Percentiles rank a stretch among this genome's conserved stretches.
Conservation (phyloP, 257 asterid genomes). For the Euphrasia confusa region DNA sequence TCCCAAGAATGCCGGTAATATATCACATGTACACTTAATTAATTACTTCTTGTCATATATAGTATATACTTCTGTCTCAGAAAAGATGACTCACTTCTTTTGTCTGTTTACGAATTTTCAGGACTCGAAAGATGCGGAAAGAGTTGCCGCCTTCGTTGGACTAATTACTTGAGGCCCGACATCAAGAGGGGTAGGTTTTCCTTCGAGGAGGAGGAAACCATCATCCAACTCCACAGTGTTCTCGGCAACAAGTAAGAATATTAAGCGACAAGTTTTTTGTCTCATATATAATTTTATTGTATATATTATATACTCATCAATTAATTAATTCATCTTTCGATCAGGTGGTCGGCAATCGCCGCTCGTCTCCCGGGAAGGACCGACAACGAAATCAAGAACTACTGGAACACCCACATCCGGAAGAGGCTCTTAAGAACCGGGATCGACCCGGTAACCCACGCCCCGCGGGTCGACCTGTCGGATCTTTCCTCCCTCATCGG, state of each 20-base stretch:
- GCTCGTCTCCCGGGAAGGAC: constrained; percentile 80
- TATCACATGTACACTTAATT: neutral
- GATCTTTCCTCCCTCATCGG: constrained; percentile 56
- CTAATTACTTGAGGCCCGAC: constrained; percentile 76
- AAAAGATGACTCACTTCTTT: too few relatives aligned
- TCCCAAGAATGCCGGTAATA: constrained; percentile 67
- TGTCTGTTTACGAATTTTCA: constrained; percentile 13
- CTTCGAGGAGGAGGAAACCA: constrained; percentile 79
- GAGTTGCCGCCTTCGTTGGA: constrained; percentile 89
- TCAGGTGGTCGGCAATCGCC: constrained; percentile 87
- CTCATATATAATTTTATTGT: too few relatives aligned
- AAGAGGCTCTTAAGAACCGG: constrained; percentile 70
- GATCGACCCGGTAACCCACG: constrained; percentile 83
- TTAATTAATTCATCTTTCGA: too few relatives aligned
- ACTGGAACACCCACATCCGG: constrained; percentile 78
- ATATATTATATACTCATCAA: too few relatives aligned
- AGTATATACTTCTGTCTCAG: too few relatives aligned
- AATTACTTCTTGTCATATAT: too few relatives aligned
- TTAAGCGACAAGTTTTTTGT: too few relatives aligned
- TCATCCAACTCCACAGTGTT: constrained; percentile 73
- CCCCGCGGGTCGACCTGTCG: constrained; percentile 62
- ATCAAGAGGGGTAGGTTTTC: constrained; percentile 84
- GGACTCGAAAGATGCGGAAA: constrained; percentile 84
- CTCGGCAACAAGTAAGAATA: constrained; percentile 77
- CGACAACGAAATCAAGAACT: constrained; percentile 82